Percentiles rank a stretch among this genome's conserved stretches.
Evolutionary conservation across 768 basidiomycete species (phyloP).

Genomic region (Agrocybe praecox): DNA sequence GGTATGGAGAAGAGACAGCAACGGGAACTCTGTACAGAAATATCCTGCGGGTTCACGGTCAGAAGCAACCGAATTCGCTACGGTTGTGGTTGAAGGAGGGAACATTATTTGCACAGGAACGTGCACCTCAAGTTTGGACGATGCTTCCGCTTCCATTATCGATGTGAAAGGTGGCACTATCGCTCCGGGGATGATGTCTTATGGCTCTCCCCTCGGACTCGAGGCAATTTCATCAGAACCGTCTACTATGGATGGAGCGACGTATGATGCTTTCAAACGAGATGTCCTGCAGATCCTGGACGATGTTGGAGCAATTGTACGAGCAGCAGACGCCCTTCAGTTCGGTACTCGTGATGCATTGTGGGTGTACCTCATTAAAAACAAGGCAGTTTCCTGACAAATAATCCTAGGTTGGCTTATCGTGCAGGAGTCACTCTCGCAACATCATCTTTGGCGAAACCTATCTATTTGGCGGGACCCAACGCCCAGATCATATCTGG

Average conservation of each 20-base stretch:
- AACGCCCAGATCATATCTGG: conserved; percentile 55
- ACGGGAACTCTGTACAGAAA: conserved; percentile 32
- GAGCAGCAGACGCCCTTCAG: conserved; percentile 70
- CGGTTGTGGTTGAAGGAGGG: conserved; percentile 51
- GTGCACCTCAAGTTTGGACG: conserved; percentile 26
- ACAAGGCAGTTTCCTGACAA: conserved; percentile 1
- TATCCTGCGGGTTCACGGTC: conserved; percentile 23
- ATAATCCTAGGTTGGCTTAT: conserved; percentile 54
- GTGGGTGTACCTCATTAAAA: conserved; percentile 41
- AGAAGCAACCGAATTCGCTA: conserved; percentile 23
- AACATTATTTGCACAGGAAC: conserved; percentile 52
- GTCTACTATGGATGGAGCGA: conserved; percentile 64
- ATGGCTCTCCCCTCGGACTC: conserved; percentile 73
- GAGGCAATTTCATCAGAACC: conserved; percentile 75
- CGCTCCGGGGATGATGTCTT: conserved; percentile 64
- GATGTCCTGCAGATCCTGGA: conserved; percentile 48
- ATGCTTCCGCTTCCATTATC: conserved; percentile 35
- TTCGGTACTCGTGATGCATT: conserved; percentile 75
- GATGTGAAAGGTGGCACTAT: conserved; percentile 74
- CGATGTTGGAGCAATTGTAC: conserved; percentile 53
- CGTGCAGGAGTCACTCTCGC: conserved; percentile 67
- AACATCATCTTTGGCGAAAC: conserved; percentile 49
- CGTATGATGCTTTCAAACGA: conserved; percentile 54
- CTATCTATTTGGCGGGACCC: conserved; percentile 38
- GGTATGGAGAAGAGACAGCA: conserved; percentile 38